A percentile compares a stretch with the other conserved stretches of the same genome.
Conservation (phyloP, 2,329 filamentous ascomycete genomes). For the Hymenoscyphus infarciens region DNA sequence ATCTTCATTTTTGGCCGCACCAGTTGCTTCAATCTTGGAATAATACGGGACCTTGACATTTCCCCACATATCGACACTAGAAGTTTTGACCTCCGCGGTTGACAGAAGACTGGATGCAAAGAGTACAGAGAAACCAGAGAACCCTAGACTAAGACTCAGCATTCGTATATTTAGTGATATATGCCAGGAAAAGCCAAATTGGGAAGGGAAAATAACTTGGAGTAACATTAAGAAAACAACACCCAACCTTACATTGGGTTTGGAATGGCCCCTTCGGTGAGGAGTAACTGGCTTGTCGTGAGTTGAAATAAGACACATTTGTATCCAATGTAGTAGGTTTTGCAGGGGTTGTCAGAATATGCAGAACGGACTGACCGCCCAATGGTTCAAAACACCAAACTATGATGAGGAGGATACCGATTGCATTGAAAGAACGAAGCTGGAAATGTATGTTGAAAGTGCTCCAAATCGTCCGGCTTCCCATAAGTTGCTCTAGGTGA, state of each 20-base stretch:
- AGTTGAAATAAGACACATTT: constrained; percentile 24
- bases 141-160: constrained; percentile 7
- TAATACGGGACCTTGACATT: constrained; percentile 32
- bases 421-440: constrained; percentile 29
- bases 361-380: constrained; percentile 33
- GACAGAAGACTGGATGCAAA: constrained; percentile 25
- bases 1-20: constrained; percentile 13
- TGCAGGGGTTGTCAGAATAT: constrained; percentile 21
- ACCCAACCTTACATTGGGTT: constrained; percentile 18
- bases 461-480: constrained; percentile 33
- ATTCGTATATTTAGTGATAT: neutral
- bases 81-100: constrained; percentile 21
- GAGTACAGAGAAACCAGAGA: constrained; percentile 20
- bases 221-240: no score
- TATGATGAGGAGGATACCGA: constrained; percentile 28
- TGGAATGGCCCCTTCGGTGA: constrained; percentile 15
- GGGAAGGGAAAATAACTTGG: no score
- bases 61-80: constrained; percentile 23
- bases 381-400: constrained; percentile 35
- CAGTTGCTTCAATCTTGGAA: constrained; percentile 16
- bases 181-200: neutral
- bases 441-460: constrained; percentile 30
- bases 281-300: constrained; percentile 25
- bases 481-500: constrained; percentile 33
- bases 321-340: constrained; percentile 15